A percentile compares a stretch with the other conserved stretches of the same genome.
Conservation (phyloP, 768 basidiomycete species). For the Pilatotrama ljubarskyi region DNA sequence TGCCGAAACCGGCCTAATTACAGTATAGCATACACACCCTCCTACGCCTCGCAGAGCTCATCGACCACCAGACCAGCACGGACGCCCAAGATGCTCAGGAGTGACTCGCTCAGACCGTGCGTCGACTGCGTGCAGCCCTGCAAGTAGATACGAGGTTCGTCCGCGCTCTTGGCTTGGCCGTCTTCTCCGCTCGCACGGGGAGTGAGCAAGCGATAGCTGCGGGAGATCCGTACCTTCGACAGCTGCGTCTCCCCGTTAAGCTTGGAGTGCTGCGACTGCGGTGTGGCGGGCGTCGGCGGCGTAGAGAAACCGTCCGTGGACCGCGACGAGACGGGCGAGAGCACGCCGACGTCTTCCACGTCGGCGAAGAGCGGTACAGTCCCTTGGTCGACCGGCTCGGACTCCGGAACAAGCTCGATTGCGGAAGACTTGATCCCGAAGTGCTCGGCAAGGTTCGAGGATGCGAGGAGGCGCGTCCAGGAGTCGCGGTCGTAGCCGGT, state of each 20-base stretch:
- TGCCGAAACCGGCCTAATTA: not conserved
- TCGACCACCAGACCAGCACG: slow-evolving; percentile 48
- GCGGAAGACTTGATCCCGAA: slow-evolving; percentile 34
- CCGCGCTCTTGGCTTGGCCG: not conserved
- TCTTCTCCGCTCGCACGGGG: slow-evolving; percentile 6
- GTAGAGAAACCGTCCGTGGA: slow-evolving; percentile 19
- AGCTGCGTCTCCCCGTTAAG: slow-evolving; percentile 1
- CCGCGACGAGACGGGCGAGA: slow-evolving; percentile 7
- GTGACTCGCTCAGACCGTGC: slow-evolving; percentile 44
- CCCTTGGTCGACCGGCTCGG: not conserved
- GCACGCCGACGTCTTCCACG: slow-evolving; percentile 7
- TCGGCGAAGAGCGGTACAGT: slow-evolving; percentile 10
- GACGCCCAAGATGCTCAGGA: slow-evolving; percentile 46
- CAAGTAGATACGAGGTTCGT: slow-evolving; percentile 34
- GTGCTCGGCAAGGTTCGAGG: slow-evolving; percentile 39
- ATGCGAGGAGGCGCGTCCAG: slow-evolving; percentile 45
- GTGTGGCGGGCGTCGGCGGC: slow-evolving; percentile 19
- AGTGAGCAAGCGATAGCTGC: slow-evolving; percentile 22
- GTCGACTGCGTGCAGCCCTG: slow-evolving; percentile 41
- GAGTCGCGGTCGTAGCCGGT: slow-evolving; percentile 54
- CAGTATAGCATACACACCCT: not conserved
- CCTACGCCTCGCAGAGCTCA: slow-evolving; percentile 30
- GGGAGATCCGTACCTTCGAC: slow-evolving; percentile 20
- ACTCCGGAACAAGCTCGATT: slow-evolving; percentile 15
- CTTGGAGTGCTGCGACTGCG: slow-evolving; percentile 15